A percentile compares a stretch with the other conserved stretches of the same genome.
Conservation (phyloP, 1,284 basidiomycete species). For the Papiliotrema nemorosa region DNA sequence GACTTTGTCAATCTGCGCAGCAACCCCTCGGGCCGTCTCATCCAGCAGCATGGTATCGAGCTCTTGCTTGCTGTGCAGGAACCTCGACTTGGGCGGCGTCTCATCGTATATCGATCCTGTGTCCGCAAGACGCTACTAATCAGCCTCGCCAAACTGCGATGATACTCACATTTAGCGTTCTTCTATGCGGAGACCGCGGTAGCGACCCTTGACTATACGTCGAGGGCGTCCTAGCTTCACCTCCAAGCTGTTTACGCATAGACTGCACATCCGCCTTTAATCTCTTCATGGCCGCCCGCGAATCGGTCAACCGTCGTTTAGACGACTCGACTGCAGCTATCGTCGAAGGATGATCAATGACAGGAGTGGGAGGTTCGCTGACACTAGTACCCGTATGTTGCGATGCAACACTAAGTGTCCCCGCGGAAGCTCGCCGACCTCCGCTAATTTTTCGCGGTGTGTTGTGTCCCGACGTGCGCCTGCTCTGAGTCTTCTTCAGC, state of each 20-base stretch:
- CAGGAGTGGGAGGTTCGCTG: slow-evolving; percentile 2
- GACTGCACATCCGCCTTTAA: slow-evolving; percentile 24
- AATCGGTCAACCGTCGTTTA: slow-evolving; percentile 25
- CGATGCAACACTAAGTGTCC: not conserved
- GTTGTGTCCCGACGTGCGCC: slow-evolving; percentile 11
- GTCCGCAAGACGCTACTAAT: slow-evolving; percentile 26
- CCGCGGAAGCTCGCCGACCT: not conserved
- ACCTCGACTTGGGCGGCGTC: slow-evolving; percentile 4
- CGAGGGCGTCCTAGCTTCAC: slow-evolving; percentile 12
- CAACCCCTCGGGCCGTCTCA: slow-evolving; percentile 24
- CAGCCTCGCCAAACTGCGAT: slow-evolving; percentile 3
- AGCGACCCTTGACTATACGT: slow-evolving; percentile 23
- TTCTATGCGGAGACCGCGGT: slow-evolving; percentile 47
- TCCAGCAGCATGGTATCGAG: slow-evolving; percentile 29
- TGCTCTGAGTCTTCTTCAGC: slow-evolving; percentile 3
- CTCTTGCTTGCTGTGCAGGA: slow-evolving; percentile 16
- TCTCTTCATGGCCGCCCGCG: slow-evolving; percentile 21
- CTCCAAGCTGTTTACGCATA: slow-evolving; percentile 23
- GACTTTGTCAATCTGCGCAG: slow-evolving; percentile 29
- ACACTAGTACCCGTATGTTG: not conserved
- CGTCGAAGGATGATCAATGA: slow-evolving; percentile 15
- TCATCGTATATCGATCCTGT: slow-evolving; percentile 16
- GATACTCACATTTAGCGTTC: slow-evolving; percentile 48
- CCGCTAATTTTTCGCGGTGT: not conserved
- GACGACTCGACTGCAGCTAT: slow-evolving; percentile 14